phyloP scores from a whole-genome alignment of 2,329 filamentous ascomycete species.

The Fusarium kyushuense region DNA sequence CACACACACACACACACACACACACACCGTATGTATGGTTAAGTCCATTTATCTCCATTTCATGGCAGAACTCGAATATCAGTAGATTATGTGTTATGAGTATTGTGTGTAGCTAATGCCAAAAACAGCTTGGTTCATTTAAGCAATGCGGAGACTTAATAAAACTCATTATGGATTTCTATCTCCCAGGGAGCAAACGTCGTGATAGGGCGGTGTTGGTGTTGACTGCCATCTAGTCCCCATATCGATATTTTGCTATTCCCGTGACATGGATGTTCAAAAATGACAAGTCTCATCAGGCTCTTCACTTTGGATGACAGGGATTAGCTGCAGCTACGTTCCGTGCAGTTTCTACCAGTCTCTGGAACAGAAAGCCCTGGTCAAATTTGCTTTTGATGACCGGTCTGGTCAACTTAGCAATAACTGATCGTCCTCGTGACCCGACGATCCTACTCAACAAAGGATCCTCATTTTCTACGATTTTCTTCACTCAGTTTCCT shows the following conservation, averaged over 20 bases:
- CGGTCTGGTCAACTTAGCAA: slow-evolving; percentile 2
- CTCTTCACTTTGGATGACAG: not conserved
- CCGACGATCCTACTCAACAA: slow-evolving; percentile 16
- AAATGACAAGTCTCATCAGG: slow-evolving; percentile 11
- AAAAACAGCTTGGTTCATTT: not conserved
- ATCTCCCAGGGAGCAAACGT: not conserved
- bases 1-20: no score
- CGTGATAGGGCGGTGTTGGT: slow-evolving; percentile 18
- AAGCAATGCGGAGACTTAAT: not conserved
- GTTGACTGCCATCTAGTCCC: slow-evolving; percentile 9
- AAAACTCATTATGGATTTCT: not conserved
- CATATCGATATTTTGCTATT: slow-evolving; percentile 3
- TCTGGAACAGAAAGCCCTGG: slow-evolving; percentile 1
- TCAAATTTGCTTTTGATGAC: slow-evolving; percentile 18
- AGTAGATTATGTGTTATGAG: not conserved
- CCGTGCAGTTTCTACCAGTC: not conserved
- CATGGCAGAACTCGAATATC: not conserved
- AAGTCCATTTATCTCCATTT: not conserved
- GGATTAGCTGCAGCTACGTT: not conserved
- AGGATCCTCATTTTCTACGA: slow-evolving; percentile 7
- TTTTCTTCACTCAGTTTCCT: slow-evolving; percentile 6
- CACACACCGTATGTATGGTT: not conserved
- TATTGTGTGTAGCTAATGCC: not conserved
- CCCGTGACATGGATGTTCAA: slow-evolving; percentile 9
- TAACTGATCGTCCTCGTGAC: slow-evolving; percentile 22